Conservation (phyloP, 176 grass and related monocot genomes). For the Bolboschoenus planiculmis region DNA sequence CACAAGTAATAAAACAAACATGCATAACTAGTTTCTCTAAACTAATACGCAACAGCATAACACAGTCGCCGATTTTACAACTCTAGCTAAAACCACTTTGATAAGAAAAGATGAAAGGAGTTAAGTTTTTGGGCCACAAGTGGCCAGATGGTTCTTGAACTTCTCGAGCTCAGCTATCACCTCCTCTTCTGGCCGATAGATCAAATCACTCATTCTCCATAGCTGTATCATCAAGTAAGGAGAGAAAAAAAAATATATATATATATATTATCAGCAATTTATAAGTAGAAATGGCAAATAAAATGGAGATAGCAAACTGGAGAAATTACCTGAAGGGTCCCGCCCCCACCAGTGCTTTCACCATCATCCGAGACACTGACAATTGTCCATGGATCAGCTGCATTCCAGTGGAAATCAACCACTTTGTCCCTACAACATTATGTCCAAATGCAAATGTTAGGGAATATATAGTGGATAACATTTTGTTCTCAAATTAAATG, state of each 20-base stretch:
- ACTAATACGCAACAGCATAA: not conserved
- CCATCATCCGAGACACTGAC: slow-evolving; percentile 95
- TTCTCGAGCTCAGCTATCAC: slow-evolving; percentile 82
- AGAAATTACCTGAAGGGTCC: slow-evolving; percentile 79
- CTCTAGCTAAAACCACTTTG: not conserved
- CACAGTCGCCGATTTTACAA: not conserved
- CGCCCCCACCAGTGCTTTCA: slow-evolving; percentile 93
- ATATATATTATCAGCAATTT: slow-evolving; percentile 2
- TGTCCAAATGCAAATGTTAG: not conserved
- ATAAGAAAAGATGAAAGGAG: not conserved
- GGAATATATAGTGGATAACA: not conserved
- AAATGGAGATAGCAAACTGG: slow-evolving; percentile 16
- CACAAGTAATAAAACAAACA: not conserved
- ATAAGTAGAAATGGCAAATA: not conserved
- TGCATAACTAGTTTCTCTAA: not conserved
- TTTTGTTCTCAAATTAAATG: not conserved
- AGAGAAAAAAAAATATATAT: no score
- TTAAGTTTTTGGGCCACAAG: slow-evolving; percentile 56
- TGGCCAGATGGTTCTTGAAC: slow-evolving; percentile 76
- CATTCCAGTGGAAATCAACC: slow-evolving; percentile 98
- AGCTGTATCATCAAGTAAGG: slow-evolving; percentile 34
- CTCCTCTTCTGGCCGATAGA: slow-evolving; percentile 92
- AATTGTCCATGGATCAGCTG: slow-evolving; percentile 96
- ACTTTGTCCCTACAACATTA: slow-evolving; percentile 73
- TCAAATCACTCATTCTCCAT: slow-evolving; percentile 97